Evolutionary conservation across 2,329 filamentous ascomycete genomes (phyloP).

Genomic region (Stenocarpella maydis): DNA sequence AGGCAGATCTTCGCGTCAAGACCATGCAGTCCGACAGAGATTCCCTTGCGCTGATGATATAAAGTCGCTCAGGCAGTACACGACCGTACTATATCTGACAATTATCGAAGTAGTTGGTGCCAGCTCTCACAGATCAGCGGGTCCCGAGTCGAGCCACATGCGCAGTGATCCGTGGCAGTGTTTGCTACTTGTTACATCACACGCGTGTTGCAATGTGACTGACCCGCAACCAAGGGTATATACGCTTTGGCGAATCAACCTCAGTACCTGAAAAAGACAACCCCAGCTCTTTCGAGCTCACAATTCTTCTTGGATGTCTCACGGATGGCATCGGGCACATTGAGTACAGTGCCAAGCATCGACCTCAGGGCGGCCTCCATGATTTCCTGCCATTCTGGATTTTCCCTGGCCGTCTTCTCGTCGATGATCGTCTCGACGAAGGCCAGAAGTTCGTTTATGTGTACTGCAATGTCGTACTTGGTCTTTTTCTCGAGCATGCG

Average conservation of each 20-base stretch:
- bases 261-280: constrained; percentile 37
- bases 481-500: constrained; percentile 35
- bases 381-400: constrained; percentile 31
- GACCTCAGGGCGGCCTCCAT: constrained; percentile 29
- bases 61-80: not conserved
- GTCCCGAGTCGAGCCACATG: constrained; percentile 11
- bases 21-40: not conserved
- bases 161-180: constrained; percentile 15
- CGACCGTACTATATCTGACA: not conserved
- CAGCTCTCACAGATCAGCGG: constrained; percentile 4
- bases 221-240: not conserved
- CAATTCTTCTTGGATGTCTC: constrained; percentile 35
- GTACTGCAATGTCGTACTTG: constrained; percentile 26
- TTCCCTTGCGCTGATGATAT: not conserved
- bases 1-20: not conserved
- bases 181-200: constrained; percentile 18
- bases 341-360: constrained; percentile 33
- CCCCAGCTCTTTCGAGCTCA: constrained; percentile 35
- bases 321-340: constrained; percentile 34
- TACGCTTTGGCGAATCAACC: not conserved
- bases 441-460: constrained; percentile 32
- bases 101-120: not conserved
- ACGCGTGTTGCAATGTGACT: not conserved
- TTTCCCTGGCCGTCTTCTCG: constrained; percentile 26
- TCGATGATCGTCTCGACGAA: constrained; percentile 36